These are phyloP conservation scores for Aspergillus candidus DNA, from an alignment of 2,329 filamentous ascomycete genomes.

Conservation along the genomic window DNA sequence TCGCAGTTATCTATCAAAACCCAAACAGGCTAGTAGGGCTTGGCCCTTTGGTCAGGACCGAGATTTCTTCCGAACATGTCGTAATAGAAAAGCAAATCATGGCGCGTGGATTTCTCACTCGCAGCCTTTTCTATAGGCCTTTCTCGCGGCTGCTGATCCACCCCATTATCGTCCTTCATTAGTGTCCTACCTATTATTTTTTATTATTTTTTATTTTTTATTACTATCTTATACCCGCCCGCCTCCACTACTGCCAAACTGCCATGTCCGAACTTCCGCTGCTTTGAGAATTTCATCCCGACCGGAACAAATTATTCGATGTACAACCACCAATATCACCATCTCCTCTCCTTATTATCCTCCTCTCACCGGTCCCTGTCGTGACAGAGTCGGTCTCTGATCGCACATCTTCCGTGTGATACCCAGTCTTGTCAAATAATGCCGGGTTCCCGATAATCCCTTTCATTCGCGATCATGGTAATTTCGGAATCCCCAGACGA, in stretches of 20 bases:
- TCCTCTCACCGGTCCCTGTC: constrained; percentile 5
- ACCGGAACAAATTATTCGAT: constrained; percentile 18
- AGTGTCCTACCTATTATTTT: no score
- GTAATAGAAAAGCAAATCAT: constrained; percentile 30
- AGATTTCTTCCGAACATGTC: constrained; percentile 22
- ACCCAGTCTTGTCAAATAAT: constrained; percentile 36
- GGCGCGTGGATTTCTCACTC: constrained; percentile 29
- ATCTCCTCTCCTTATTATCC: constrained; percentile 1
- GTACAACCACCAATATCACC: constrained; percentile 17
- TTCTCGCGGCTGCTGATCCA: no score
- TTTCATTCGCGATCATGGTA: constrained; percentile 52
- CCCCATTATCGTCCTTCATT: no score
- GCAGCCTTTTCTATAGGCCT: constrained; percentile 6
- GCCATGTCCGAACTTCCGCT: constrained; percentile 1
- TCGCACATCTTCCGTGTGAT: constrained; percentile 11
- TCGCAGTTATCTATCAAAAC: constrained; percentile 4
- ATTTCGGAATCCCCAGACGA: constrained; percentile 66
- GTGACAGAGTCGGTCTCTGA: constrained; percentile 16
- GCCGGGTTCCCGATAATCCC: constrained; percentile 43
- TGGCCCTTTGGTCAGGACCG: constrained; percentile 21
- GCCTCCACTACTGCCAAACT: constrained; percentile 1
- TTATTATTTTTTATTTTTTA: no score
- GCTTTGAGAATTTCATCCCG: background rate
- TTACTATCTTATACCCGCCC: background rate
- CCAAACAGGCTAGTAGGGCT: constrained; percentile 29